phyloP scores from a whole-genome alignment of 208 protist species.

The Leishmania tarentolae region DNA sequence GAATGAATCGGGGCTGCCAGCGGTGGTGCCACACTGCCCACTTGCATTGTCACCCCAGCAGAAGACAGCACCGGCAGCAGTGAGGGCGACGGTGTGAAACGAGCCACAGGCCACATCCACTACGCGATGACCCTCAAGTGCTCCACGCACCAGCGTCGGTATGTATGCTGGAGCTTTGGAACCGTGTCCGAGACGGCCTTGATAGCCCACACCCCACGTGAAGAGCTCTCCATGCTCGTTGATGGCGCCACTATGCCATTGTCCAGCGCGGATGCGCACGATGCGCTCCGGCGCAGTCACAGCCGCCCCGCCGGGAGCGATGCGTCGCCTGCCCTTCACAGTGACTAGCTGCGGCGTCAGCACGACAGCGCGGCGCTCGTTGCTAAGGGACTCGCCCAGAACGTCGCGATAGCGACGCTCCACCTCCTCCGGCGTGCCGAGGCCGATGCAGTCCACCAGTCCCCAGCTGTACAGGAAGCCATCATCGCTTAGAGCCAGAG shows the following conservation, averaged over 20 bases:
- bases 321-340: constrained; percentile 32
- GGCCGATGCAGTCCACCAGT: constrained; percentile 79
- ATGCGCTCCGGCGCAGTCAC: constrained; percentile 26
- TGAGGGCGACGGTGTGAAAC: constrained; percentile 85
- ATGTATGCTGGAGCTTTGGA: constrained; percentile 58
- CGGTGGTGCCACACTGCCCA: constrained; percentile 69
- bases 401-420: constrained; percentile 35
- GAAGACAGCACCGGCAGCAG: constrained; percentile 62
- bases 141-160: constrained; percentile 72
- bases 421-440: constrained; percentile 69
- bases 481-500: constrained; percentile 65
- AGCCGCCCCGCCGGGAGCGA: neutral
- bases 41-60: constrained; percentile 90
- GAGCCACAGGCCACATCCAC: constrained; percentile 83
- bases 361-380: constrained; percentile 76
- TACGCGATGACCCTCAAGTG: constrained; percentile 57
- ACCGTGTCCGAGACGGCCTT: constrained; percentile 83
- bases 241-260: constrained; percentile 89
- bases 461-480: constrained; percentile 88
- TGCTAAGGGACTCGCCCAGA: constrained; percentile 76
- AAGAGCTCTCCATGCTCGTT: constrained; percentile 79
- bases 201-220: constrained; percentile 89
- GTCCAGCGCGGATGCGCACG: constrained; percentile 75
- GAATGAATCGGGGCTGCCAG: constrained; percentile 51
- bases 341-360: constrained; percentile 69